phyloP scores from a whole-genome alignment of 2,329 filamentous ascomycete genomes.

The Hirsutella thompsonii region DNA sequence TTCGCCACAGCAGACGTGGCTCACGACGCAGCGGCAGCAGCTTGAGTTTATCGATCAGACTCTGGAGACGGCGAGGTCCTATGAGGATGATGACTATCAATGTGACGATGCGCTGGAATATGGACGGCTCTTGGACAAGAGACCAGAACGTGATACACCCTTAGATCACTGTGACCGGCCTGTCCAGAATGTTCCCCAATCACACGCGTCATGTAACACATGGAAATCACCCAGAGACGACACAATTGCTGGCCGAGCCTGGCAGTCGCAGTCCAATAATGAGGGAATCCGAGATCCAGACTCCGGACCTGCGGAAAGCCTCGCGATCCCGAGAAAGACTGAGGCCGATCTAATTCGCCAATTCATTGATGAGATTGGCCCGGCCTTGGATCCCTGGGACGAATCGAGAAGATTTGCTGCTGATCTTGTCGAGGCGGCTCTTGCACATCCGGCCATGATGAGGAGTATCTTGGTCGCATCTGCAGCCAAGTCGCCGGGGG shows the following conservation, averaged over 20 bases:
- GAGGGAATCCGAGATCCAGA: no score
- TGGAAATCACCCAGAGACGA: no score
- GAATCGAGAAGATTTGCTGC: not conserved
- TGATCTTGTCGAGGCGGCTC: not conserved
- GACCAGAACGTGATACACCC: no score
- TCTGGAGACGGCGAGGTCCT: not conserved
- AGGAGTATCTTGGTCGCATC: not conserved
- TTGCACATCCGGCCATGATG: not conserved
- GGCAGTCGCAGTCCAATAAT: no score
- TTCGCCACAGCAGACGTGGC: not conserved
- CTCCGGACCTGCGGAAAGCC: no score
- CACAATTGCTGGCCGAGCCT: no score
- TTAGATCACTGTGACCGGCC: no score
- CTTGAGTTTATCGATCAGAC: conserved; percentile 1
- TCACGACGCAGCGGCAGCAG: not conserved
- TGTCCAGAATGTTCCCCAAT: no score
- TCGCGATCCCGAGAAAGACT: not conserved
- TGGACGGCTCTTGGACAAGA: no score
- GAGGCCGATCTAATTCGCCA: not conserved
- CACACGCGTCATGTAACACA: no score
- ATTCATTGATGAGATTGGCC: not conserved
- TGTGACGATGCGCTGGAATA: not conserved
- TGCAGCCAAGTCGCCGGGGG: no score
- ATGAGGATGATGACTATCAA: not conserved
- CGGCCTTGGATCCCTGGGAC: not conserved